Evolutionary conservation across 164 flowering plant species (phyloP), one percentile per base, ranked within the genome.

Genomic region (Berberis vulgaris): DNA sequence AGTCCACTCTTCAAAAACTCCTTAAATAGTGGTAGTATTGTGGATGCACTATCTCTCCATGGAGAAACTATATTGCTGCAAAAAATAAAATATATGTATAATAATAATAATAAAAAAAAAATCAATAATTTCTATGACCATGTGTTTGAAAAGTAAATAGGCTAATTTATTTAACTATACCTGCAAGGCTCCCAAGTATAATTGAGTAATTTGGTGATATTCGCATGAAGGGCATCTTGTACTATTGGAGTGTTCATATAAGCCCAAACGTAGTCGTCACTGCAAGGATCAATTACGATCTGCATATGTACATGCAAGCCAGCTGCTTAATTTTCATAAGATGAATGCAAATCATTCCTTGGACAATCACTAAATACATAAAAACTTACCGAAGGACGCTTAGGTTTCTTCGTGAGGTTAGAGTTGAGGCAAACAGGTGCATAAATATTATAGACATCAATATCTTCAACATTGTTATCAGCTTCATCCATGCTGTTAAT

Each of bases 211-310:
- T n/a, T 75, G 55, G 79, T 78, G n/a, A 78, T 71, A 68, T 81
- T 81, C 49, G 83, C 91, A 79, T 89, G 97, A n/a, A 89, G 68
- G 7, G 94, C 89, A 49, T 73, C 40, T 72, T 86, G 97, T 13
- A 89, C 97, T 3, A 77, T 76, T 1, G 76, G 75, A 5, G 72
- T 55, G 50, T 89, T 89, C 49, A 90, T 40, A 65, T 86, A 87
- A 7, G 81, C 80, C 41, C 62, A 39, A 1, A 76, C 77, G 58
- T 84, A 86, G 42, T 76, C 12, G 6, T 80, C 87, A 13, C 72
- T 71, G 67, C 97, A 90, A 2, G 91, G 88, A 67, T 86, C 94
- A 7, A 74, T 73, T 0, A 39, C 41, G 7, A 60, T 4, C 42
- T 55, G 58, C 58, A 55, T 55, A 55, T 6, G 5, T 2, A 55